These are phyloP conservation scores for Luffa acutangula DNA, from an alignment of 306 rosid species.

Conservation along the genomic window DNA sequence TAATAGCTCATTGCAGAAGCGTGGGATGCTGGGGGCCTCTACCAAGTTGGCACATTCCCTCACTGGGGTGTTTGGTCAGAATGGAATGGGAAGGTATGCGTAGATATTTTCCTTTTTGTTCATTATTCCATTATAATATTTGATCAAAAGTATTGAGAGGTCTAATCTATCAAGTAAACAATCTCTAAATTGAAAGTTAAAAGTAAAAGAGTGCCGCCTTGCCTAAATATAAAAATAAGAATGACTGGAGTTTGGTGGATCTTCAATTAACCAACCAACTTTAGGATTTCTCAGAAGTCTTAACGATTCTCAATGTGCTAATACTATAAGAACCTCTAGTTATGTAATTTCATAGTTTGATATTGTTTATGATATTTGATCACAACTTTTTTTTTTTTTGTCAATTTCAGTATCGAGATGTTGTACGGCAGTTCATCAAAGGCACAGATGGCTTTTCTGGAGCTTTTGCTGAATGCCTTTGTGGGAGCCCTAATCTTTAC, in stretches of 20 bases:
- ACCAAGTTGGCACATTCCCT: constrained; percentile 95
- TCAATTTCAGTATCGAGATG: constrained; percentile 75
- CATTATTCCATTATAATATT: background rate
- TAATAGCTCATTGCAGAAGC: constrained; percentile 94
- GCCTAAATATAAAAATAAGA: background rate
- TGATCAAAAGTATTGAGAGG: background rate
- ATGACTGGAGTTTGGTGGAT: background rate
- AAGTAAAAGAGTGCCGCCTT: background rate
- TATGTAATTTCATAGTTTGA: background rate
- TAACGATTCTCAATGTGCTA: background rate
- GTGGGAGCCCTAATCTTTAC: constrained; percentile 93
- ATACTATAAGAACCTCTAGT: background rate
- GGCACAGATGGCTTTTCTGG: constrained; percentile 94
- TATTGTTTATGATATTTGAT: background rate
- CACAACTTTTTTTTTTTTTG: constrained; percentile 3
- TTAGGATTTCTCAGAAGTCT: background rate
- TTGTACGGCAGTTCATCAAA: constrained; percentile 82
- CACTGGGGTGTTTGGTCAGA: constrained; percentile 98
- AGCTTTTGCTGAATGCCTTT: constrained; percentile 84
- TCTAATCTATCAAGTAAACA: background rate
- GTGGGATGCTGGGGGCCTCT: constrained; percentile 95
- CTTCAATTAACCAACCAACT: background rate
- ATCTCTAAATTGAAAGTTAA: background rate
- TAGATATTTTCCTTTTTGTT: constrained; percentile 11
- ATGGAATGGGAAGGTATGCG: constrained; percentile 97